Base-by-base conservation (phyloP, 2,329 filamentous ascomycete genomes). In the Aspergillus latus region DNA sequence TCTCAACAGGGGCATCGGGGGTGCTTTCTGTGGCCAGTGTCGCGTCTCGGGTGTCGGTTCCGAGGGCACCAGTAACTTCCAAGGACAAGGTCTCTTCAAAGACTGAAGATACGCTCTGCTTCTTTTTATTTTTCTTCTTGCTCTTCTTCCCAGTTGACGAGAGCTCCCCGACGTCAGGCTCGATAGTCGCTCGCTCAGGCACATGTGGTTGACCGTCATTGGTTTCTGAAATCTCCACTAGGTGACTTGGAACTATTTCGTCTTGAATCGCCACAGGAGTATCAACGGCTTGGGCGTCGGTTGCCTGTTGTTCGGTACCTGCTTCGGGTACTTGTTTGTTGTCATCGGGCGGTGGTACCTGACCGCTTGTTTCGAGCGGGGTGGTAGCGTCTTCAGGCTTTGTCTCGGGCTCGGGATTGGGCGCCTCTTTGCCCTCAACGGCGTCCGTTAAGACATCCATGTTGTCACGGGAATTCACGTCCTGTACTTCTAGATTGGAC, bases 141-240 rank as follows among this genome's bases (percentile, higher is more conserved):
- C 59, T 63, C 34, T 40, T 57, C 54, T 66, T 64, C 43, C 62
- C 62, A 13, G 52, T 57, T 34, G 55, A 49, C 54, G 47, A 39
- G 9, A 37, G 28, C 40, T 54, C 62, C 45, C 45, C 58, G 43
- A 32, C 57, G 46, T 59, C 60, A 53, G 57, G 48, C 43, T 56
- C 54, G 56, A 54, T 36, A 44, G 56, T 47, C 46, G 53, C 45
- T 40, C 53, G 57, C 36, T 61, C 57, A 30, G 55, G 16, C 49
- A 62, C 54, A 62, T 61, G 62, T 64, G 59, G 59, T 62, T 58
- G 30, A 16, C 40, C 44, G 36, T 64, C 59, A 61, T 65, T 66
- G 58, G 60, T 37, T 48, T 66, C 61, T 16, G 36, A 6, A 2
- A 57, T 52, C 62, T 62, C 61, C 63, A 61, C 61, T 51, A 48